Evolutionary conservation across 1,284 basidiomycete genomes (phyloP).

Genomic region (Leccinum solheimii): DNA sequence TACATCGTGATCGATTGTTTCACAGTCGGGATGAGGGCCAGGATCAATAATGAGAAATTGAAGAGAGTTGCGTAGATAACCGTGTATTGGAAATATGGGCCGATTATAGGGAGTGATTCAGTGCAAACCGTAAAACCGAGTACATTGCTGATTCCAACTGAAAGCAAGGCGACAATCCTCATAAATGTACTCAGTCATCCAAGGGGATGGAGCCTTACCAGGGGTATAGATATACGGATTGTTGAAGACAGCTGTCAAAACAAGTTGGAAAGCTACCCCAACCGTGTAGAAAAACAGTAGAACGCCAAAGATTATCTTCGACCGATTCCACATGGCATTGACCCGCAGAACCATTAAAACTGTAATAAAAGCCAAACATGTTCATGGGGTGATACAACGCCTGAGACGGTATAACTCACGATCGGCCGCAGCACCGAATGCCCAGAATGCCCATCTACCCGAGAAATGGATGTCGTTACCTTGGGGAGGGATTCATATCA

Average conservation of each 20-base stretch:
- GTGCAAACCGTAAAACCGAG: neutral
- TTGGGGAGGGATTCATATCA: neutral
- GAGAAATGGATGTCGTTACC: neutral
- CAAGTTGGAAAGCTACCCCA: neutral
- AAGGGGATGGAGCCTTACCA: neutral
- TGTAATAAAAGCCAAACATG: neutral
- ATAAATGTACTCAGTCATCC: neutral
- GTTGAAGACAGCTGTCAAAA: neutral
- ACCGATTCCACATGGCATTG: neutral
- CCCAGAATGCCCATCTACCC: neutral
- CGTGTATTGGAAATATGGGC: neutral
- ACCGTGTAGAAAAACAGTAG: neutral
- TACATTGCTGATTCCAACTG: neutral
- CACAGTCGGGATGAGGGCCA: neutral
- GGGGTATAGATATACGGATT: neutral
- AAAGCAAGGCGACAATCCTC: neutral
- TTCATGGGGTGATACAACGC: neutral
- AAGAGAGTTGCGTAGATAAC: neutral
- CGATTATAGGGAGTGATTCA: neutral
- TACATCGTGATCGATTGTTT: neutral
- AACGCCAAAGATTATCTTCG: neutral
- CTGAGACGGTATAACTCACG: neutral
- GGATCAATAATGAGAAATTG: neutral
- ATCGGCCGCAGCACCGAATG: neutral
- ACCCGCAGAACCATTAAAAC: neutral